Evolutionary conservation across 345 rosid species (phyloP).

Genomic region (Aethionema arabicum): DNA sequence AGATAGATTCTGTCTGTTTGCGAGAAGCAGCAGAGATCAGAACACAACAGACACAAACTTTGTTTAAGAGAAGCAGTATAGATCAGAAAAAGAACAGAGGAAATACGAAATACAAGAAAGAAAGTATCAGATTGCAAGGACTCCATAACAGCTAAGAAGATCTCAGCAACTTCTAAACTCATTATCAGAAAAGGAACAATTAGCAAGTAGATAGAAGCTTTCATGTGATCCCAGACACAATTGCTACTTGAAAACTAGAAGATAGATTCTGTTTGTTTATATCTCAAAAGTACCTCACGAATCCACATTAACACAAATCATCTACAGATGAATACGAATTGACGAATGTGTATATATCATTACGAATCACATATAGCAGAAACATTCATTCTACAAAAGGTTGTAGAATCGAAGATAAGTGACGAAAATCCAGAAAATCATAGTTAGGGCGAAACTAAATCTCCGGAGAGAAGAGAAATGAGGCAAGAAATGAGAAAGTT

Average conservation of each 20-base stretch:
- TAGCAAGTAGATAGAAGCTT: background rate
- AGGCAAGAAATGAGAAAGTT: conserved; percentile 6
- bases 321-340: background rate
- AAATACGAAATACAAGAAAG: background rate
- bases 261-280: background rate
- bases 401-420: background rate
- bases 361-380: conserved; percentile 3
- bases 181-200: background rate
- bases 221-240: conserved; percentile 14
- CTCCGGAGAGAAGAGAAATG: background rate
- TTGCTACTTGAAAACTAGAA: background rate
- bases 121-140: background rate
- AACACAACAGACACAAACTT: no score
- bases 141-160: background rate
- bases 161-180: background rate
- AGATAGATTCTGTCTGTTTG: background rate
- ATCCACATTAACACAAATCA: background rate
- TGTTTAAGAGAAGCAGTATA: background rate
- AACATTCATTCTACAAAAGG: background rate
- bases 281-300: background rate
- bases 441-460: background rate
- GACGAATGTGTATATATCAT: background rate
- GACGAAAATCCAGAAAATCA: background rate
- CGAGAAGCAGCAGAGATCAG: no score
- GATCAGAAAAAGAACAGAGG: background rate